Evolutionary conservation across 768 basidiomycete genomes (phyloP).

Genomic region (Clavulina sp.): DNA sequence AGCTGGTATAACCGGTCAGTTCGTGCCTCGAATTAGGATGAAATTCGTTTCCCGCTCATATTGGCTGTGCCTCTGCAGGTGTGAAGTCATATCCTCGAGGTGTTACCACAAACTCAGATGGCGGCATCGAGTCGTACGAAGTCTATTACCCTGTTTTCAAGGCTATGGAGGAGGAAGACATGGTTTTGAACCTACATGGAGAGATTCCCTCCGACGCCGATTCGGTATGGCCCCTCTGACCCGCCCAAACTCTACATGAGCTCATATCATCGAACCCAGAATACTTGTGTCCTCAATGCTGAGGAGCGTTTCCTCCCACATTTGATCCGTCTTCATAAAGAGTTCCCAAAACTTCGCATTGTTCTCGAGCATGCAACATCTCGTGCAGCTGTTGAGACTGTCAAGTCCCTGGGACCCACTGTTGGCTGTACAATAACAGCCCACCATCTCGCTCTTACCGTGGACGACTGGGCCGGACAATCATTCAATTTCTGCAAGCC

Average conservation of each 20-base stretch:
- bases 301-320: constrained; percentile 82
- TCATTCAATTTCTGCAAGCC: constrained; percentile 96
- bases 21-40: no score
- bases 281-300: constrained; percentile 85
- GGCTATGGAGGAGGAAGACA: constrained; percentile 81
- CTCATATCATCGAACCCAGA: constrained; percentile 27
- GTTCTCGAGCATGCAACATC: constrained; percentile 97
- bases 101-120: constrained; percentile 92
- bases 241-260: background rate
- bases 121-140: constrained; percentile 91
- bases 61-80: constrained; percentile 21
- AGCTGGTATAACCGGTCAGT: constrained; percentile 44
- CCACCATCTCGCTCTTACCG: constrained; percentile 84
- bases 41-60: background rate
- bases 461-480: constrained; percentile 94
- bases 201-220: constrained; percentile 80
- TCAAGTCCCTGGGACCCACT: constrained; percentile 56
- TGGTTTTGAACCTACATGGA: constrained; percentile 94
- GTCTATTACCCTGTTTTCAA: constrained; percentile 84
- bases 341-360: constrained; percentile 81
- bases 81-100: constrained; percentile 96
- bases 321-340: constrained; percentile 56
- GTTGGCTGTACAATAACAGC: constrained; percentile 96
- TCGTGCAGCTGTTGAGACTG: constrained; percentile 72
- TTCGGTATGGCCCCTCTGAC: constrained; percentile 23